Base-by-base conservation (phyloP, 108 stramenopile species). In the Skeletonema marinoi region DNA sequence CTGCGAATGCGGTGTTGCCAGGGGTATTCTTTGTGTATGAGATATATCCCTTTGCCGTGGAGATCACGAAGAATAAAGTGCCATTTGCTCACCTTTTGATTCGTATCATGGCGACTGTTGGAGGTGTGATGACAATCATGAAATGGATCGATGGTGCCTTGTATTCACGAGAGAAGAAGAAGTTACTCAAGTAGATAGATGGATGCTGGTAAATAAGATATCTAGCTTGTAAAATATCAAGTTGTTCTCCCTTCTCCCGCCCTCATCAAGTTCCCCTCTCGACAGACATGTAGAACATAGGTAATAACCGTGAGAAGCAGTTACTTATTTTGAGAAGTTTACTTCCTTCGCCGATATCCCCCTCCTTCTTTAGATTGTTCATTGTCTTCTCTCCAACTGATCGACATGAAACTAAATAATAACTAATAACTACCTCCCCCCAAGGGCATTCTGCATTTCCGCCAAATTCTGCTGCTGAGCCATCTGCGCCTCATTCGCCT, bases 11-110 rank as follows among this genome's bases (percentile, higher is more conserved):
- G 0, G 83, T 98, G 11, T 77, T 98, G 60, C 97, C 98, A 14
- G 99, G 99, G 1, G 91, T 99, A 25, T 99, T 98, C 80, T 98
- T 98, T 76, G 92, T 99, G 25, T 99, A 98, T 78, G 98, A 99
- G 77, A 91, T 99, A 11, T 96, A 97, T 46, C 98, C 99, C 2
- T 99, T 99, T 85, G 93, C 93, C 36, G 94, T 99, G 39, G 94
- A 98, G 78, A 92, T 98, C 33, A 73, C 81, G 14, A 73, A 78
- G 66, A 85, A 88, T 42, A 66, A 30, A 10, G 92, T 88, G 4
- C 94, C 97, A 1, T 80, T 98, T 19, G 88, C 90, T 46, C 97
- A 98, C 70, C 87, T 99, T 35, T 61, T 98, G 58, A 94, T 96
- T 46, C 88, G 96, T 6, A 71, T 98, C 9, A 95, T 97, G 86